Conservation (phyloP, 176 grass and related monocot species). For the Rhynchospora pubera region DNA sequence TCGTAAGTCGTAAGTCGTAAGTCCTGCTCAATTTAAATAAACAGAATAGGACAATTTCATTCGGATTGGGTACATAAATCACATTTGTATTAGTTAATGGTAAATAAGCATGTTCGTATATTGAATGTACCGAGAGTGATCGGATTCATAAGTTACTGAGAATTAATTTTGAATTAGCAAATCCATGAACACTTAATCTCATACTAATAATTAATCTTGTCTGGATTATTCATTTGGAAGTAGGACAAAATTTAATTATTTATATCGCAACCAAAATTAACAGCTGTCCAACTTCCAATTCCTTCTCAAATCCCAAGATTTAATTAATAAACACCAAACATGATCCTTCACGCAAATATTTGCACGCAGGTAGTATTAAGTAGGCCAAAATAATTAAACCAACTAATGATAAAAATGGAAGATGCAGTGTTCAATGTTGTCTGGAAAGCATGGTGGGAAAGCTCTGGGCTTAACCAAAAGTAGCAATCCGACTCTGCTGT, state of each 20-base stretch:
- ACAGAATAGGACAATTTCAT: constrained; percentile 5
- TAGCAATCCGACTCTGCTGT: too few relatives aligned
- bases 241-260: too few relatives aligned
- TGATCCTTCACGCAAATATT: too few relatives aligned
- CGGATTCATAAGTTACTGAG: neutral
- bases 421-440: neutral
- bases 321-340: too few relatives aligned
- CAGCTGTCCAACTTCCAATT: too few relatives aligned
- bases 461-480: neutral
- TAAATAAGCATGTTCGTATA: neutral
- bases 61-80: neutral
- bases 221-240: too few relatives aligned
- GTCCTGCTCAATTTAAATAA: neutral
- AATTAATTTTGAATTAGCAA: neutral
- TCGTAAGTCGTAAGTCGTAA: constrained; percentile 20
- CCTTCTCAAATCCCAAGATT: too few relatives aligned
- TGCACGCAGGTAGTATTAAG: too few relatives aligned
- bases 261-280: too few relatives aligned
- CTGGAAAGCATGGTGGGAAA: constrained; percentile 14
- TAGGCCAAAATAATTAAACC: neutral
- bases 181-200: too few relatives aligned
- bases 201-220: too few relatives aligned
- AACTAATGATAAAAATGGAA: neutral
- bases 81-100: neutral
- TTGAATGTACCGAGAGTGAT: neutral